Base-by-base conservation (phyloP, 163 green algal species). In the Volvox carteri region DNA sequence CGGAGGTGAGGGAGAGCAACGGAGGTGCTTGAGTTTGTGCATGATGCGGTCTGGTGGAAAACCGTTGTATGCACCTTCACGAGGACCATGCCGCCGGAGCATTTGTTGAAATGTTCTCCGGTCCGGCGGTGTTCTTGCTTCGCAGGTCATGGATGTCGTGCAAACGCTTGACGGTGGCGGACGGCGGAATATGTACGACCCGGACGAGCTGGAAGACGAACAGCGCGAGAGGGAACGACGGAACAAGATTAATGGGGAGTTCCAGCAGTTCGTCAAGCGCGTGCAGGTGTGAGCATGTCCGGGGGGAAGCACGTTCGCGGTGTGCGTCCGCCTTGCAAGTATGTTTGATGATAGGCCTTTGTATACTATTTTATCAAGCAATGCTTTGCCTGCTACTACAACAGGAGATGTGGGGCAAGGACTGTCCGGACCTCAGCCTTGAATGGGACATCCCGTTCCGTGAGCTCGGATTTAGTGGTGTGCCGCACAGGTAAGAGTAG, bases 131-230 rank as follows among this genome's bases (percentile, higher is more conserved):
- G 5, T 65, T 19, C 19, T 41, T 33, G 60, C 60, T 19, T 4
- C 60, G 0, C 78, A 94, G 90, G 92, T 96, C 48, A 92, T 93
- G 70, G 92, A 95, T 44, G 73, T 95, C 23, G 95, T 98, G 58
- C 97, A 99, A 93, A 99, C 97, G 11, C 92, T 99, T 67, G 98
- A 99, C 78, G 96, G 93, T 41, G 84, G 84, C 21, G 95, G 95
- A 11, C 92, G 98, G 25, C 91, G 97, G 25, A 97, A 95, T 79
- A 96, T 97, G 95, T 99, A 99, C 91, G 98, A 99, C 93, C 98
- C 98, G 3, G 98, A 99, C 86, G 98, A 99, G 92, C 98, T 99
- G 76, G 98, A 99, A 91, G 98, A 99, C 91, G 98, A 99, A 95
- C 97, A 99, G 94, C 92, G 97, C 4, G 98, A 99, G 91, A 92